These are phyloP conservation scores for Geotrichum citri-aurantii DNA, from an alignment of 1,139 yeast species.

Conservation along the genomic window DNA sequence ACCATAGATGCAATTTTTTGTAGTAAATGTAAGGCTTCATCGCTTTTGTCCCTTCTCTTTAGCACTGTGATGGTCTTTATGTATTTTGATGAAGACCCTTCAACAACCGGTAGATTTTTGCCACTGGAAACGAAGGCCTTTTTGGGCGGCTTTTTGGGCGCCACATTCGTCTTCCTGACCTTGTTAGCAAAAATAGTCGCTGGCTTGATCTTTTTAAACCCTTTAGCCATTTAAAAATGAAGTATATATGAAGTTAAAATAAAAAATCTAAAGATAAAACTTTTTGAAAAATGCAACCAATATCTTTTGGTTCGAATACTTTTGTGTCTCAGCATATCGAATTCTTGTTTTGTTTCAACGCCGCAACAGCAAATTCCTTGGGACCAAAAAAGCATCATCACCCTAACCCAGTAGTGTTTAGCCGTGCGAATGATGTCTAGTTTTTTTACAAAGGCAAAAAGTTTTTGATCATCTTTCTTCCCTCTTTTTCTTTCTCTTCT, in stretches of 20 bases:
- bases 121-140: not conserved
- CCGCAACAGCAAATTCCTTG: not conserved
- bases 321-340: not conserved
- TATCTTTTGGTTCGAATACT: not conserved
- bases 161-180: not conserved
- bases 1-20: constrained; percentile 35
- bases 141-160: not conserved
- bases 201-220: constrained; percentile 8
- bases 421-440: not conserved
- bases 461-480: not conserved
- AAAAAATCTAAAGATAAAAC: not conserved
- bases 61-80: constrained; percentile 13
- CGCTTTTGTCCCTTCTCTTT: constrained; percentile 17
- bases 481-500: not conserved
- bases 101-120: constrained; percentile 7
- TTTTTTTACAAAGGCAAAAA: not conserved
- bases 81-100: constrained; percentile 13
- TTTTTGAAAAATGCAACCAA: not conserved
- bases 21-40: constrained; percentile 32
- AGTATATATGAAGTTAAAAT: too few relatives aligned
- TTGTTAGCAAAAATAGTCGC: not conserved
- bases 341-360: not conserved
- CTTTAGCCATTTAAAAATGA: not conserved
- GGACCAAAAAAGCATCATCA: not conserved
- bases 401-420: not conserved